Base-by-base conservation (phyloP, 208 protist species). In the Acanthamoeba healyi region DNA sequence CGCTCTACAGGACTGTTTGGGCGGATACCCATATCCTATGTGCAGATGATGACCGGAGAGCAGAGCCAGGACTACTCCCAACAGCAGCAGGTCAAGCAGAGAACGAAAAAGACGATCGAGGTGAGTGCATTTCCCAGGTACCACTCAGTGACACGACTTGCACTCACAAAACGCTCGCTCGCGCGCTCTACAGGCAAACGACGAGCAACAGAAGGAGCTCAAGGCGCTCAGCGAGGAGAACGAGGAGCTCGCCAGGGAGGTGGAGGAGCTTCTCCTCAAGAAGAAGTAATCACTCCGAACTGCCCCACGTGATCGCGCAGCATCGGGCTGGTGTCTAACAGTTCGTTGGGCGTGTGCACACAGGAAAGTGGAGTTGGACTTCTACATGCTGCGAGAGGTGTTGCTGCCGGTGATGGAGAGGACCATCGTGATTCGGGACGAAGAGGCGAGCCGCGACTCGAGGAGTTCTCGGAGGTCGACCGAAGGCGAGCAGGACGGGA, bases 341-440 rank as follows among this genome's bases (percentile, higher is more conserved):
- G 12, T 38, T 54, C 49, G 49, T 15, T 54, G 10, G 15, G 10
- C 10, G 1, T 46, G 34, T 72, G 34, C 6, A 3, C 29, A 22
- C 70, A 81, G 70, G 70, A 81, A 81, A 81, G 70, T 81, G 24
- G 70, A 81, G 70, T 38, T 89, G n/a, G 81, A 89, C 51, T 89
- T 89, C 26, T 89, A 89, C 46, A 89, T 65, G 54, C 81, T 89
- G 40, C 44, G 54, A 26, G 81, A 89, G 38, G 81, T 65, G n/a
- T 46, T 89, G 29, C 19, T 89, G 49, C 81, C 81, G 15, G 81
- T 89, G 49, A 56, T 89, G 81, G 54, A 89, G 32, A 56, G 34
- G 34, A 42, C 5, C 10, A 61, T 89, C 15, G 38, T 65, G 29
- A 24, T 89, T 32, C 29, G 34, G 81, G 51, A 65, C 44, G 44